Base-by-base conservation (phyloP, 2,329 filamentous ascomycete species). In the Aulographum hederae region DNA sequence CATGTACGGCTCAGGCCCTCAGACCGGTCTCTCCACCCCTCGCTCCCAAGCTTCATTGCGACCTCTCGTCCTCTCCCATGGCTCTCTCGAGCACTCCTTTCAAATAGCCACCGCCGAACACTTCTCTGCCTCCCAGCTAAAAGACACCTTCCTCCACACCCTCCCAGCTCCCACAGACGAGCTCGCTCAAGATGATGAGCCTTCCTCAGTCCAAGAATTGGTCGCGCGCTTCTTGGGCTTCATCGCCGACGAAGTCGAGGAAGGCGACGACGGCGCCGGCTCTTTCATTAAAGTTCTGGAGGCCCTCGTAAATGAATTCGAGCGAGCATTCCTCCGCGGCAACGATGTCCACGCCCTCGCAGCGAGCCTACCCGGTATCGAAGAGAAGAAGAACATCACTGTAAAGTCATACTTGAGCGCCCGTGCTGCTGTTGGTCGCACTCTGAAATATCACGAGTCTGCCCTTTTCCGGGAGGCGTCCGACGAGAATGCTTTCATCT, bases 141-240 rank as follows among this genome's bases (percentile, higher is more conserved):
- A 86, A 65, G 85, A 94, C 46, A 70, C 74, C 43, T 98, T 98
- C 60, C 69, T 73, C 41, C 68, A 79, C 30, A 82, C 75, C 41
- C 69, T 98, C 43, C 91, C 91, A 33, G 67, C 75, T 46, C 80
- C 89, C 35, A 98, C 91, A 52, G 89, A 98, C 53, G 89, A 98
- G 64, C 72, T 95, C 41, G 91, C 89, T 38, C 84, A 86, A 52
- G 91, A 98, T 63, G 89, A 98, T 46, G 91, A 98, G 64, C 89
- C 89, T n/a, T 95, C 89, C 23, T 98, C 91, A 16, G 73, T 85
- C 29, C 63, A 81, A 28, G 89, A 98, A 61, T 67, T 98, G 37
- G 82, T 98, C 19, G 85, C 82, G 38, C 73, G 86, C 52, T 98
- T 92, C 58, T 73, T 98, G 51, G 84, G 82, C 44, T 91, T 82